Evolutionary conservation across 176 grass and related monocot species (phyloP).

Genomic region (Areca catechu): DNA sequence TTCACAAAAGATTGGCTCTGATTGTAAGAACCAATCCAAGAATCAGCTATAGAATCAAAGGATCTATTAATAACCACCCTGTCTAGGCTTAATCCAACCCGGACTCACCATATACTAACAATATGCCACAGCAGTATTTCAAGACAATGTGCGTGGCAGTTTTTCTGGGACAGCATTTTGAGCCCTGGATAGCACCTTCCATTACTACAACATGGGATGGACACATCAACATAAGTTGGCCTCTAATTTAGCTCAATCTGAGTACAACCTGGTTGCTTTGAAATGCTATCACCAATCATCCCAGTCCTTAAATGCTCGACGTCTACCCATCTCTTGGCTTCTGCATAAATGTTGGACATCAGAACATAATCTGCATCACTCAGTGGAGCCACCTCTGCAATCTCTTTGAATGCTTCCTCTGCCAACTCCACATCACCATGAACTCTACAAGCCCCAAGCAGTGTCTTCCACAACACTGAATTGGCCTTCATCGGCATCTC

Average conservation of each 20-base stretch:
- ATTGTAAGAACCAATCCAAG: no score
- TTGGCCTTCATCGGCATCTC: constrained; percentile 33
- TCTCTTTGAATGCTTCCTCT: constrained; percentile 28
- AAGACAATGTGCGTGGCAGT: no score
- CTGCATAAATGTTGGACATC: constrained; percentile 62
- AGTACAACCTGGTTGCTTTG: constrained; percentile 38
- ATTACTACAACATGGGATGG: no score
- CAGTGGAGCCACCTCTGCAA: constrained; percentile 14
- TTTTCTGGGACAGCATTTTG: no score
- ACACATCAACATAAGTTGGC: no score
- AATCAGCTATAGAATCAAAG: no score
- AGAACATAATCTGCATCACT: constrained; percentile 31
- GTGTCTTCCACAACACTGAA: constrained; percentile 54
- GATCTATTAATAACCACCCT: no score
- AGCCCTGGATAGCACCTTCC: no score
- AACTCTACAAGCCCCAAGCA: constrained; percentile 53
- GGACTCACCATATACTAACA: no score
- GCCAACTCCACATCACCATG: constrained; percentile 30
- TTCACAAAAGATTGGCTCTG: no score
- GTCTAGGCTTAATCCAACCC: no score
- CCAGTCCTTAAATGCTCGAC: constrained; percentile 45
- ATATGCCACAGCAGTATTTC: no score
- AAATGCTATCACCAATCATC: constrained; percentile 7
- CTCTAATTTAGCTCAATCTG: constrained; percentile 23
- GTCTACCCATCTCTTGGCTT: constrained; percentile 55